Evolutionary conservation across 768 basidiomycete species (phyloP).

Genomic region (Lentinus brumalis): DNA sequence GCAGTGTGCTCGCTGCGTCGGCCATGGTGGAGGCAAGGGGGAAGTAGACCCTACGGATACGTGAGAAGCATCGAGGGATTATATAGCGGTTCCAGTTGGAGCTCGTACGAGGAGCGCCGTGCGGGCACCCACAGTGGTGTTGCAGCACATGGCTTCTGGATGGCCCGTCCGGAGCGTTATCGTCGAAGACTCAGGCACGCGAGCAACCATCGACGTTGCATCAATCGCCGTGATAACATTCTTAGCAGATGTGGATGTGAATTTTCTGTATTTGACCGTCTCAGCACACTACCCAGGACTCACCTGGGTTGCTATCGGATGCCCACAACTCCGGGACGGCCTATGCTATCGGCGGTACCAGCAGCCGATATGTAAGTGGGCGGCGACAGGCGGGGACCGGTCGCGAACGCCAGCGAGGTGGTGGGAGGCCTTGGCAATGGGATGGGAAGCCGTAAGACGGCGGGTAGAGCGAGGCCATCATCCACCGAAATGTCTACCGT

Average conservation of each 20-base stretch:
- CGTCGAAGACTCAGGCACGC: constrained; percentile 7
- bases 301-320: too few relatives aligned
- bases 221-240: constrained; percentile 9
- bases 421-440: too few relatives aligned
- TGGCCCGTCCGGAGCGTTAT: constrained; percentile 6
- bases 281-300: neutral
- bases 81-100: constrained; percentile 3
- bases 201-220: neutral
- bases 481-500: too few relatives aligned
- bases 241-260: constrained; percentile 3
- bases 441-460: too few relatives aligned
- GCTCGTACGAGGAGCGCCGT: neutral
- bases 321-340: too few relatives aligned
- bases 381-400: too few relatives aligned
- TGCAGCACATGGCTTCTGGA: constrained; percentile 14
- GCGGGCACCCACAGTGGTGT: constrained; percentile 4
- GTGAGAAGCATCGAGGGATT: constrained; percentile 1
- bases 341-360: too few relatives aligned
- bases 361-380: too few relatives aligned
- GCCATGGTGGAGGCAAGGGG: constrained; percentile 18
- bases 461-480: too few relatives aligned
- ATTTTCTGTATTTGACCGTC: neutral
- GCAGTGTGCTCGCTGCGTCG: constrained; percentile 13
- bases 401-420: too few relatives aligned
- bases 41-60: constrained; percentile 1